Conservation (phyloP, 2,329 filamentous ascomycete species). For the Arthrobotrys pseudoclavata region DNA sequence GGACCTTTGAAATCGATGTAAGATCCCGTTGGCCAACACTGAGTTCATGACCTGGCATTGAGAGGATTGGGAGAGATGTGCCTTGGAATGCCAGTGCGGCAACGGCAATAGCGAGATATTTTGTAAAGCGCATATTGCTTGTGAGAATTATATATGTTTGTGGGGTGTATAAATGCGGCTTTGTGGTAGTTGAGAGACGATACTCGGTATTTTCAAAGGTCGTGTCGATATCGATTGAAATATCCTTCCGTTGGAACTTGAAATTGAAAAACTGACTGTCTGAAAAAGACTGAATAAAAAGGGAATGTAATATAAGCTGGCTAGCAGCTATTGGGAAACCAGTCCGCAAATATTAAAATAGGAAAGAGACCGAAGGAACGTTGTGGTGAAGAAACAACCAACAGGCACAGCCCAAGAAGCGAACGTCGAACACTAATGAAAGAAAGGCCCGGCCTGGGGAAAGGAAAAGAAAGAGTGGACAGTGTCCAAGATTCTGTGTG, state of each 20-base stretch:
- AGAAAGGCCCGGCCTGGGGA: constrained; percentile 49
- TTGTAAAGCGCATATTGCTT: constrained; percentile 51
- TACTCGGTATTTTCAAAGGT: neutral
- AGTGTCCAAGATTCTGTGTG: constrained; percentile 9
- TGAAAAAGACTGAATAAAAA: constrained; percentile 31
- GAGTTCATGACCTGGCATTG: constrained; percentile 18
- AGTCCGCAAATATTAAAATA: constrained; percentile 45
- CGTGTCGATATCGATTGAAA: constrained; percentile 26
- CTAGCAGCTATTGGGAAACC: constrained; percentile 48
- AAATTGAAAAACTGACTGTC: constrained; percentile 1
- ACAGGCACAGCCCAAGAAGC: constrained; percentile 56
- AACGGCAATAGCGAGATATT: constrained; percentile 33
- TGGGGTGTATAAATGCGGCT: constrained; percentile 10
- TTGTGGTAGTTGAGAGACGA: constrained; percentile 14
- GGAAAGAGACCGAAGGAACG: constrained; percentile 39
- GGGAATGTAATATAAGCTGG: constrained; percentile 36
- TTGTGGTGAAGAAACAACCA: constrained; percentile 52
- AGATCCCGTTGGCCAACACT: constrained; percentile 37
- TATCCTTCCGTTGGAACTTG: constrained; percentile 6
- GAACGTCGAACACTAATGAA: constrained; percentile 38
- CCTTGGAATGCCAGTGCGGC: constrained; percentile 40
- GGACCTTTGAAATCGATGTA: constrained; percentile 19
- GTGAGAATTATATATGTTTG: constrained; percentile 2
- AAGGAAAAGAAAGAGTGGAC: constrained; percentile 37
- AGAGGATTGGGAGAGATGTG: constrained; percentile 30